Percentiles rank a stretch among this genome's conserved stretches.
These are phyloP conservation scores for Zelonia costaricensis DNA, from an alignment of 208 protist genomes.

Conservation along the genomic window DNA sequence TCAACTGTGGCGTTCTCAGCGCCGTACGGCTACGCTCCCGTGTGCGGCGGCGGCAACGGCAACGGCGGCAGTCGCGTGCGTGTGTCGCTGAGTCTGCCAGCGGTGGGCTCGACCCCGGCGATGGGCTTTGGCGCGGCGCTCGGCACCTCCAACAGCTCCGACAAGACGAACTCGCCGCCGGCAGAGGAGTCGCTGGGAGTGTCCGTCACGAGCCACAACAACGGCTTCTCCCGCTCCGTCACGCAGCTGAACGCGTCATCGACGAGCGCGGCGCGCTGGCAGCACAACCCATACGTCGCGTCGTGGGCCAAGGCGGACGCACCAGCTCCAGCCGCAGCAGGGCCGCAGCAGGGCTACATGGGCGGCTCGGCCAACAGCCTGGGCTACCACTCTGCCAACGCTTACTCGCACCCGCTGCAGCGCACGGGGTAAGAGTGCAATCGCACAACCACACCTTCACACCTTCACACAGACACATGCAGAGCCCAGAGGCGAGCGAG, in stretches of 20 bases:
- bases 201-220: not conserved
- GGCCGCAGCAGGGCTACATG: constrained; percentile 2
- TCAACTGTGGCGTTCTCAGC: no score
- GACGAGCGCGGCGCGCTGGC: constrained; percentile 21
- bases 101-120: not conserved
- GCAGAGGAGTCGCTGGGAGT: constrained; percentile 10
- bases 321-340: no score
- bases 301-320: constrained; percentile 7
- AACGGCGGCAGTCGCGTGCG: constrained; percentile 14
- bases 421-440: not conserved
- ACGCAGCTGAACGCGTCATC: constrained; percentile 16
- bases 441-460: no score
- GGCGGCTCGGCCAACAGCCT: not conserved
- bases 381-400: not conserved
- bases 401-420: not conserved
- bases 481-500: no score
- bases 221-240: constrained; percentile 9
- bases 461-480: no score
- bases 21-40: constrained; percentile 7
- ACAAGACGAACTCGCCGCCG: constrained; percentile 20
- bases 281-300: constrained; percentile 33
- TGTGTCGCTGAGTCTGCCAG: constrained; percentile 22
- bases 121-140: not conserved
- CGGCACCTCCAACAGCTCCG: constrained; percentile 25
- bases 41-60: not conserved